Conservation (phyloP, 176 grass and related monocot species). For the Hordeum marinum region DNA sequence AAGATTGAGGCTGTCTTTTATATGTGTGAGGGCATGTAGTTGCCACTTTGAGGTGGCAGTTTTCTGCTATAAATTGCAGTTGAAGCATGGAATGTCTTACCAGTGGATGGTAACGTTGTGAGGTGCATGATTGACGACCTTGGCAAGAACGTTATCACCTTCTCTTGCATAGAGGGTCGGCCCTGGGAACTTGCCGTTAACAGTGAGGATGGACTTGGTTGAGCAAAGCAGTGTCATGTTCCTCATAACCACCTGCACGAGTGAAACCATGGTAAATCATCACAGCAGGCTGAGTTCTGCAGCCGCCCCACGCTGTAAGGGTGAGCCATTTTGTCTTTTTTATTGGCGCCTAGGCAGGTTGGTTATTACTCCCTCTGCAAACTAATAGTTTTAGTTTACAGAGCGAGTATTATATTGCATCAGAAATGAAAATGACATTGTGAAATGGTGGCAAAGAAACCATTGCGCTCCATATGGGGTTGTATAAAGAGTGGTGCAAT, state of each 20-base stretch:
- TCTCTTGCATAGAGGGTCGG: constrained; percentile 61
- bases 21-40: neutral
- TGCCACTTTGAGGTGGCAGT: neutral
- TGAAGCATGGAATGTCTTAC: constrained; percentile 28
- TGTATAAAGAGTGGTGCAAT: neutral
- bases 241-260: constrained; percentile 44
- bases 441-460: neutral
- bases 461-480: neutral
- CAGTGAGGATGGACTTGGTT: constrained; percentile 61
- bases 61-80: neutral
- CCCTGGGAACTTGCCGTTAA: constrained; percentile 54
- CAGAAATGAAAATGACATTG: neutral
- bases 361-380: too few species aligned
- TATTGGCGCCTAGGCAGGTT: neutral
- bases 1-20: neutral
- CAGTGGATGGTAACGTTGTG: constrained; percentile 72
- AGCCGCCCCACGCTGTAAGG: neutral
- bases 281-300: neutral
- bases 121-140: constrained; percentile 58
- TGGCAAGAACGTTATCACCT: constrained; percentile 62
- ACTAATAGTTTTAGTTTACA: too few species aligned
- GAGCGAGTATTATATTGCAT: neutral
- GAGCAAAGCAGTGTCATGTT: constrained; percentile 56
- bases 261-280: neutral
- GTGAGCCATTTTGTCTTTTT: neutral